Evolutionary conservation across 164 flowering plant species (phyloP).

Genomic region (Aristolochia contorta): DNA sequence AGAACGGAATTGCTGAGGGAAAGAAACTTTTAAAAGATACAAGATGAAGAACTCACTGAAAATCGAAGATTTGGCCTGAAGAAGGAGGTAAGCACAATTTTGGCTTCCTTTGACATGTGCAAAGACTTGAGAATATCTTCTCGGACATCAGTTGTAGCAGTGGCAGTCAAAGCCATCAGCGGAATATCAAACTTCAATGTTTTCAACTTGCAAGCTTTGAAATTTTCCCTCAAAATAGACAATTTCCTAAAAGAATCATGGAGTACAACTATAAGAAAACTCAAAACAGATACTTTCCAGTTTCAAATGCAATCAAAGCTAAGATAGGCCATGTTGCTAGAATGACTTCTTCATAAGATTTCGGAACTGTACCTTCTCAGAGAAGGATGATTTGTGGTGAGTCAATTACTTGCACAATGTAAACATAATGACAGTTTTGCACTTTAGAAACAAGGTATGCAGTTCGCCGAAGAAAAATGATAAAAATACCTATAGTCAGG

Average conservation of each 20-base stretch:
- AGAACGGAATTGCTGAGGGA: background rate
- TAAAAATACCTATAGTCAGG: conserved; percentile 68
- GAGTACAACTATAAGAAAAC: background rate
- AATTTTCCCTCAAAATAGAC: conserved; percentile 60
- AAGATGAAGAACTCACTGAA: conserved; percentile 38
- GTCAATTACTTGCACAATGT: too few relatives aligned
- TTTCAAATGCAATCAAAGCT: too few relatives aligned
- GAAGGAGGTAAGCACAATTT: conserved; percentile 72
- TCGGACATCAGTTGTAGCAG: conserved; percentile 73
- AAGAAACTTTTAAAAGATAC: background rate
- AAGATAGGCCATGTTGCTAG: too few relatives aligned
- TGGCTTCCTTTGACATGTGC: conserved; percentile 60
- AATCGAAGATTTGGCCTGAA: conserved; percentile 81
- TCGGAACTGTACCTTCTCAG: too few relatives aligned
- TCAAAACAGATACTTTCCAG: too few relatives aligned
- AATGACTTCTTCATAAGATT: too few relatives aligned
- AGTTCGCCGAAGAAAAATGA: background rate
- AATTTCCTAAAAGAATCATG: conserved; percentile 43
- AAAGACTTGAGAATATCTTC: conserved; percentile 67
- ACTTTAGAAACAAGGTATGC: background rate
- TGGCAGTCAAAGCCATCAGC: conserved; percentile 93
- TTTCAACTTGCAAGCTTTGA: conserved; percentile 38
- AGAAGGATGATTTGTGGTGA: too few relatives aligned
- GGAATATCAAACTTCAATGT: conserved; percentile 63
- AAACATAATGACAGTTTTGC: too few relatives aligned